Evolutionary conservation across 768 basidiomycete genomes (phyloP), one percentile per base, ranked within the genome.

Genomic region (Boletus rubescentipes): DNA sequence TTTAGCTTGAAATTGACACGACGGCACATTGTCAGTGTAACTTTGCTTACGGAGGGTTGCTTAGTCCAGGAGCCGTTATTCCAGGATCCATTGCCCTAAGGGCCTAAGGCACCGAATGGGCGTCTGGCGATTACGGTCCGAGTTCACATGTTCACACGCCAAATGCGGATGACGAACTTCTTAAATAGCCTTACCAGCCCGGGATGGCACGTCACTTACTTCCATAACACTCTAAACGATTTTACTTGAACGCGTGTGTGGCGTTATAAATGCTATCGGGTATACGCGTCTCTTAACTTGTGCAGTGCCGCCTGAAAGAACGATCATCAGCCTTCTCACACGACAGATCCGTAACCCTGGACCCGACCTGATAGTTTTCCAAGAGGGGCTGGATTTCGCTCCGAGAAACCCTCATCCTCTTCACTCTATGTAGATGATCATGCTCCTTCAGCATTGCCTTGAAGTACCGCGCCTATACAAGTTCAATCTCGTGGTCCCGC

Each of bases 401-500:
- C 43, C 86, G 85, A 36, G 75, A 68, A 3, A 94, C 76, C 57
- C 81, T 81, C 57, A 90, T 49, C 61, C 84, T 83, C 68, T 86
- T 87, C 18, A 97, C 78, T 58, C 77, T 79, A 5, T 80, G 74
- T 37, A 89, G 72, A 64, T 93, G 92, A 46, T 81, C 83, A 2
- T 87, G 86, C 2, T 79, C 77, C 57, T 80, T 83, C 59, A 97
- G 68, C 82, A 97, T 88, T 5, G 73, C 69, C 69, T 95, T 96
- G 78, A 97, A 97, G 63, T 91, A 84, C 11, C 89, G 81, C 7
- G 91, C 92, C 92, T 93, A 56, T 12, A 48, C 32, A 53, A 5
- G 26, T 26, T 61, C 31, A 50, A 21, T 8, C 43, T 56, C 38
- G 14, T 54, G 21, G 31, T 11, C 20, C 31, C 26, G 16, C 4